phyloP scores from a whole-genome alignment of 106 monocot genomes.

The Platanthera guangdongensis region DNA sequence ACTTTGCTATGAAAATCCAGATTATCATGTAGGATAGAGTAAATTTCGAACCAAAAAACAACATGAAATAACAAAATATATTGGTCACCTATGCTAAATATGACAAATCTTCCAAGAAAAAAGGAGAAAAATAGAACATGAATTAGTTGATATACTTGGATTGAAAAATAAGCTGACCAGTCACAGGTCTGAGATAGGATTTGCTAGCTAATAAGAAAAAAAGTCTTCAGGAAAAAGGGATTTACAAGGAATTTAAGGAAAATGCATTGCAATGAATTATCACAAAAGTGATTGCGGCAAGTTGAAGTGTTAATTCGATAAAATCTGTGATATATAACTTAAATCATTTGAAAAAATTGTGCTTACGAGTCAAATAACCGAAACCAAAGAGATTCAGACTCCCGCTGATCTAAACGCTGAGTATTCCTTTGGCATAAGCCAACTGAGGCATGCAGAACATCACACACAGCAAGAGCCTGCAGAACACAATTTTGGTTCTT shows the following conservation, averaged over 20 bases:
- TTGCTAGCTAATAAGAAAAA: neutral
- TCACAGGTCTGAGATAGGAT: neutral
- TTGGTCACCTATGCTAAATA: neutral
- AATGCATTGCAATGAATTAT: neutral
- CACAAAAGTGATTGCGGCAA: neutral
- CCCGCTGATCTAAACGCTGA: conserved; percentile 49
- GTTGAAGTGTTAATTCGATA: neutral
- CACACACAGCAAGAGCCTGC: conserved; percentile 52
- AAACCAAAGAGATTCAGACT: conserved; percentile 95
- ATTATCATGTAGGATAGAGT: neutral
- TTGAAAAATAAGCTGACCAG: neutral
- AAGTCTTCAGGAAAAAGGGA: neutral
- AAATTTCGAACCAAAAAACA: neutral
- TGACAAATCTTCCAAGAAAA: neutral
- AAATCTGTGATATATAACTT: neutral
- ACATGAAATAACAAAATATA: neutral
- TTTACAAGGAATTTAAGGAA: neutral
- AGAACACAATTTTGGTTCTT: conserved; percentile 3
- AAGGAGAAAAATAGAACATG: neutral
- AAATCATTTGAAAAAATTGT: conserved; percentile 3
- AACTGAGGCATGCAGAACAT: conserved; percentile 56
- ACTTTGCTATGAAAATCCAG: neutral
- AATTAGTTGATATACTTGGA: neutral
- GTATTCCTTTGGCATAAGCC: conserved; percentile 90
- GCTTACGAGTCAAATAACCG: conserved; percentile 82